phyloP scores from a whole-genome alignment of 768 basidiomycete genomes.

The Tricholoma terreum region DNA sequence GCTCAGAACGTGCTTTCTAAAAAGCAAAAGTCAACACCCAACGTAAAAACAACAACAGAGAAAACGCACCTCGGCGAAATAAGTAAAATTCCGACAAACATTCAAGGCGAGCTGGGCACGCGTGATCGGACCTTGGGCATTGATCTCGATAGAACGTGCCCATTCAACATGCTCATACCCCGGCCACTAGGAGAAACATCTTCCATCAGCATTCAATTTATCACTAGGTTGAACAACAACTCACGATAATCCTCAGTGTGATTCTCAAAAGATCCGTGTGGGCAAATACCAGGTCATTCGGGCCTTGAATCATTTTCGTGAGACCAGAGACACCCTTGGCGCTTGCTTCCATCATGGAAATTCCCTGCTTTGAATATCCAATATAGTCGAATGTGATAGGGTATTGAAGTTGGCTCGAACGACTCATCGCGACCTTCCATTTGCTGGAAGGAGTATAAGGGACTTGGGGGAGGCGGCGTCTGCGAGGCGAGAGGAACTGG shows the following conservation, averaged over 20 bases:
- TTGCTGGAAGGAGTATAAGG: slow-evolving; percentile 19
- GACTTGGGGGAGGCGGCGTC: slow-evolving; percentile 34
- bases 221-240: neutral
- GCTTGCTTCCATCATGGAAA: slow-evolving; percentile 42
- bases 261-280: slow-evolving; percentile 28
- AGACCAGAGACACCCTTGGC: slow-evolving; percentile 31
- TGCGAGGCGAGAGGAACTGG: slow-evolving; percentile 26
- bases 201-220: neutral
- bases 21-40: neutral
- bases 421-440: slow-evolving; percentile 19
- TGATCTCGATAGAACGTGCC: slow-evolving; percentile 32
- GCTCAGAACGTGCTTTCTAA: slow-evolving; percentile 27
- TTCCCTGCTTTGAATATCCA: slow-evolving; percentile 39
- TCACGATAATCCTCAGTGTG: slow-evolving; percentile 35
- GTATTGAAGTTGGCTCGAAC: slow-evolving; percentile 17
- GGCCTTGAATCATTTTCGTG: slow-evolving; percentile 35
- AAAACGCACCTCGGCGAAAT: slow-evolving; percentile 36
- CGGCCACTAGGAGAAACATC: slow-evolving; percentile 37
- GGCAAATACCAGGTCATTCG: slow-evolving; percentile 35
- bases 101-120: slow-evolving; percentile 36
- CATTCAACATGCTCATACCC: slow-evolving; percentile 42
- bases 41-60: neutral
- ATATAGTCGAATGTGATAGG: slow-evolving; percentile 38
- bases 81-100: slow-evolving; percentile 33
- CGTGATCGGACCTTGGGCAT: slow-evolving; percentile 34